phyloP scores from a whole-genome alignment of 73 alveolate genomes.

The Blepharisma stoltei region DNA sequence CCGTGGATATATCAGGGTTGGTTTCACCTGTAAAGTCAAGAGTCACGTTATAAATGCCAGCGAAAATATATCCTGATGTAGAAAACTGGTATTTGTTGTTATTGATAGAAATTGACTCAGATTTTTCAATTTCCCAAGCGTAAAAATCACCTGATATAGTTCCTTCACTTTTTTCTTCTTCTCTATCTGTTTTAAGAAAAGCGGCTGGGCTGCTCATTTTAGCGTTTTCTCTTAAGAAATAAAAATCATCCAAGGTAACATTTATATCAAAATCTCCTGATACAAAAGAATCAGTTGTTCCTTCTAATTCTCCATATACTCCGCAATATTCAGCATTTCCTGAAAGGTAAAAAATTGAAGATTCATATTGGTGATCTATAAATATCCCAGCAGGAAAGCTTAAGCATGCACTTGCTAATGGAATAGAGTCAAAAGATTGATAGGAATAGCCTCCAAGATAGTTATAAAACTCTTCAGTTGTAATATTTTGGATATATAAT shows the following conservation, averaged over 20 bases:
- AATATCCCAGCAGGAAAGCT: not conserved
- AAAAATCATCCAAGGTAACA: not conserved
- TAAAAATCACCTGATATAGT: slow-evolving; percentile 1
- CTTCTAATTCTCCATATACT: not conserved
- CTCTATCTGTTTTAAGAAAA: not conserved
- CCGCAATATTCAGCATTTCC: not conserved
- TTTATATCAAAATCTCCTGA: not conserved
- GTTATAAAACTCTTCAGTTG: not conserved
- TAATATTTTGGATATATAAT: not conserved
- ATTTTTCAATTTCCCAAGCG: not conserved
- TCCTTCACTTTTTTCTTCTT: not conserved
- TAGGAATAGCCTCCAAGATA: not conserved
- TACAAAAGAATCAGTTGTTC: not conserved
- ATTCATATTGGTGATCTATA: not conserved
- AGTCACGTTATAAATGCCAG: not conserved
- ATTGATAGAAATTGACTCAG: not conserved
- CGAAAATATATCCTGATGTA: not conserved
- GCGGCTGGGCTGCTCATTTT: not conserved
- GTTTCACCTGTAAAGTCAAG: not conserved
- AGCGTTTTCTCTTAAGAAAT: not conserved
- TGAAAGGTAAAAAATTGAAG: not conserved
- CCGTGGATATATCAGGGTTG: not conserved
- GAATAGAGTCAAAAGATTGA: not conserved
- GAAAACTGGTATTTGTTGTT: not conserved
- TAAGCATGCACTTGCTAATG: not conserved